Evolutionary conservation across 768 basidiomycete species (phyloP), one percentile per base, ranked within the genome.

Genomic region (Phlebiopsis gigantea): DNA sequence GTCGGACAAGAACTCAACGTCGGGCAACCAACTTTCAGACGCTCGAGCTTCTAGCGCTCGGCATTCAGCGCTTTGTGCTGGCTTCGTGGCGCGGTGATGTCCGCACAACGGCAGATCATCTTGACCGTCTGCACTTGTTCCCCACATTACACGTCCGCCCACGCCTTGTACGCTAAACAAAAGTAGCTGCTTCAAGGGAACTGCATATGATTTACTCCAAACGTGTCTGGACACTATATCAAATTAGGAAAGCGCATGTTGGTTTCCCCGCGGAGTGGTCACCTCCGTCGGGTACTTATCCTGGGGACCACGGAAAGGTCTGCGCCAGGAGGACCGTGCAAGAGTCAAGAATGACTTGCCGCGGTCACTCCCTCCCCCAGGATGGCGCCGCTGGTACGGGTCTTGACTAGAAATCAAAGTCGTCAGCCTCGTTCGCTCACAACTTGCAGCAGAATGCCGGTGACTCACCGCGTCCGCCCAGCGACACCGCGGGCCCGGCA

Each of bases 261-360:
- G 41, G 53, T 54, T 54, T 42, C 42, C 26, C 26, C 39, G 17
- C 24, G 15, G 22, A 7, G 41, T 10, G n/a, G 47, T 3, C n/a
- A 8, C 47, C n/a, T 19, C 29, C 47, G 34, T 25, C n/a, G 53
- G 21, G 53, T 54, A 54, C 53, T 54, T 43, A 54, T 54, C 53
- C 53, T 29, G 53, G 45, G 53, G 53, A 54, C 53, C 53, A 54
- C 53, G 53, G 26, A 54, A 54, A 54, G 53, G 53, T 54, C 53
- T 54, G 53, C 53, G 53, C 42, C 41, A 54, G 47, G 47, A 48
- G 26, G 30, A 29, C 47, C 28, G 28, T 42, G n/a, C 39, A 17
- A 17, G 26, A 12, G 26, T 19, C 34, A 10, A 39, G 8, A 39
- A 17, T 3, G 34, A 39, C 17, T 29, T 30, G 43, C 17, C 28